Percentiles rank a stretch among this genome's conserved stretches.
These are phyloP conservation scores for Phlebiopsis gigantea DNA, from an alignment of 768 basidiomycete genomes.

Conservation along the genomic window DNA sequence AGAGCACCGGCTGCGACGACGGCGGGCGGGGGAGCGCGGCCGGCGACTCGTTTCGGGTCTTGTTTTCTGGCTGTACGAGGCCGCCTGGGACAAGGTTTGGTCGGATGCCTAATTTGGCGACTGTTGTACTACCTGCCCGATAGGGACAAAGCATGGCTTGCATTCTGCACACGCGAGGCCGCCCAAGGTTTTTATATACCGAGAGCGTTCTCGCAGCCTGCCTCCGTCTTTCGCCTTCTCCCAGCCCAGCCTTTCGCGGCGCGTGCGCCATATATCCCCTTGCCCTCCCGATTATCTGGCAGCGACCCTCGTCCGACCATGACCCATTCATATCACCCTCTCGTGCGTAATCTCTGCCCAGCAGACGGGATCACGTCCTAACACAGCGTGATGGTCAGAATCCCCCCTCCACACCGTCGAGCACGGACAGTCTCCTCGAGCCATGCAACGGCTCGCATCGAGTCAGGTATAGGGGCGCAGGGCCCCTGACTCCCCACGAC, in stretches of 20 bases:
- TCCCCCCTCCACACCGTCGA: conserved; percentile 17
- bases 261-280: neutral
- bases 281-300: neutral
- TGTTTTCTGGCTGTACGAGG: conserved; percentile 2
- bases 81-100: too few relatives aligned
- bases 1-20: neutral
- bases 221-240: conserved; percentile 1
- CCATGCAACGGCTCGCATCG: conserved; percentile 46
- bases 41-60: conserved; percentile 8
- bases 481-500: conserved; percentile 50
- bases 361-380: conserved; percentile 3
- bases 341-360: conserved; percentile 10
- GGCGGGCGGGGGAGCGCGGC: neutral
- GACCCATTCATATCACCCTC: conserved; percentile 15
- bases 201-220: neutral
- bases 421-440: conserved; percentile 22
- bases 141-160: conserved; percentile 8
- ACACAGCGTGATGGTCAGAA: conserved; percentile 11
- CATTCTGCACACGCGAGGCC: conserved; percentile 3
- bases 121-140: conserved; percentile 8
- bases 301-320: conserved; percentile 2
- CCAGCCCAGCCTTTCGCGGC: neutral
- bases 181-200: conserved; percentile 9
- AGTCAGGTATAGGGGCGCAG: conserved; percentile 55
- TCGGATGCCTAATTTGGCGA: conserved; percentile 5